Evolutionary conservation across 192 early-diverging fungal genomes (phyloP).

Genomic region (Spinellus fusiger): DNA sequence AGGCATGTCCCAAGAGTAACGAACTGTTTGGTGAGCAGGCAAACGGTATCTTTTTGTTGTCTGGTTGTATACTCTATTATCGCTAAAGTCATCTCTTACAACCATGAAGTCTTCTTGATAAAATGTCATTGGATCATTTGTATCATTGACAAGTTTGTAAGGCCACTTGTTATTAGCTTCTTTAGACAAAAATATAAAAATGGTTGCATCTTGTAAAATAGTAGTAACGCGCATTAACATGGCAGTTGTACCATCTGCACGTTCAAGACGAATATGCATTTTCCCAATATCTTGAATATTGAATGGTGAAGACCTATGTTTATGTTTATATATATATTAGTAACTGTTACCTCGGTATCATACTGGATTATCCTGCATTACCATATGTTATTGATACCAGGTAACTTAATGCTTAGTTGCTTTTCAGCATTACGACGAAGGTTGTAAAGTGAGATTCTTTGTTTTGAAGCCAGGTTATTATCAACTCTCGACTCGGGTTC

Average conservation of each 20-base stretch:
- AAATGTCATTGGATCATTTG: constrained; percentile 63
- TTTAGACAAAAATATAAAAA: constrained; percentile 80
- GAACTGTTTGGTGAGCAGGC: constrained; percentile 46
- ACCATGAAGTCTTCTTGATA: constrained; percentile 62
- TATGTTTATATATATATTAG: too few species aligned
- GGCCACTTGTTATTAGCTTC: constrained; percentile 79
- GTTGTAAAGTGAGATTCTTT: constrained; percentile 62
- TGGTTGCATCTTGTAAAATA: constrained; percentile 82
- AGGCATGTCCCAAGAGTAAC: constrained; percentile 92
- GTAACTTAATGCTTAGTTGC: constrained; percentile 60
- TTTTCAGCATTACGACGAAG: constrained; percentile 57
- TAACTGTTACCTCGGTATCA: too few species aligned
- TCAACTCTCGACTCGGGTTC: constrained; percentile 54
- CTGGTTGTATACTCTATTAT: not conserved
- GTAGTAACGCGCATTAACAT: constrained; percentile 78
- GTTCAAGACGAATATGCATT: constrained; percentile 71
- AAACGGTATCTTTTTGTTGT: constrained; percentile 17
- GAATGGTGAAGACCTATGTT: constrained; percentile 76
- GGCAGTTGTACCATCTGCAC: constrained; percentile 44
- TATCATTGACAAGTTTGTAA: constrained; percentile 75
- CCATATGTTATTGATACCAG: constrained; percentile 68
- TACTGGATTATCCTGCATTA: too few species aligned
- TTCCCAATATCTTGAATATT: constrained; percentile 84
- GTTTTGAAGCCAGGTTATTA: constrained; percentile 41
- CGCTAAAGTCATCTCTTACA: constrained; percentile 20